Evolutionary conservation across 768 basidiomycete genomes (phyloP).

Genomic region (Tephrocybe sp.): DNA sequence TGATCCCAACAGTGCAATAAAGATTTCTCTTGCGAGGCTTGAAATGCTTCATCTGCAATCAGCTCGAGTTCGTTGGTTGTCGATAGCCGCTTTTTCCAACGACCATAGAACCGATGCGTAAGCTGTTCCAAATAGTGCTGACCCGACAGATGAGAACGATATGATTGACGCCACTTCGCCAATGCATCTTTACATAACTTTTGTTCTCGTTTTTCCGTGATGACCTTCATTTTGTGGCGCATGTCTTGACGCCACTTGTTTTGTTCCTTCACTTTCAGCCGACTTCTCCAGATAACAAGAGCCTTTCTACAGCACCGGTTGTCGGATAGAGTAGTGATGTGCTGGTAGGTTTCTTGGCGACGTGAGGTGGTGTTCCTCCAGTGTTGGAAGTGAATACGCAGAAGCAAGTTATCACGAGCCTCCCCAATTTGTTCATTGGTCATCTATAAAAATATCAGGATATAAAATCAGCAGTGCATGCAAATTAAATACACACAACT

Average conservation of each 20-base stretch:
- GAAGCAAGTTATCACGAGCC: slow-evolving; percentile 66
- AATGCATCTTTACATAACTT: slow-evolving; percentile 59
- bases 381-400: slow-evolving; percentile 55
- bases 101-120: slow-evolving; percentile 40
- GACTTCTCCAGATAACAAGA: slow-evolving; percentile 54
- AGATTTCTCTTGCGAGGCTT: slow-evolving; percentile 34
- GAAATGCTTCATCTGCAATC: slow-evolving; percentile 49
- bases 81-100: slow-evolving; percentile 53
- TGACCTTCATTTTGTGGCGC: slow-evolving; percentile 65
- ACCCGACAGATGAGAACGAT: slow-evolving; percentile 50
- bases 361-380: slow-evolving; percentile 53
- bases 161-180: slow-evolving; percentile 64
- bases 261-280: slow-evolving; percentile 55
- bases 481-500: slow-evolving; percentile 46
- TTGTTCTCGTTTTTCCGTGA: slow-evolving; percentile 56
- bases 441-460: slow-evolving; percentile 44
- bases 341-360: slow-evolving; percentile 38
- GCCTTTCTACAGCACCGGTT: slow-evolving; percentile 40
- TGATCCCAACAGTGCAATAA: slow-evolving; percentile 49
- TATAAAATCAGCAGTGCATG: slow-evolving; percentile 1
- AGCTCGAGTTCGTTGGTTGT: slow-evolving; percentile 44
- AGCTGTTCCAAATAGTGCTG: slow-evolving; percentile 50
- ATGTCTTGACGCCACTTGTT: slow-evolving; percentile 66
- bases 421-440: slow-evolving; percentile 67
- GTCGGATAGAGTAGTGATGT: slow-evolving; percentile 44